Conservation (phyloP, 2,329 filamentous ascomycete genomes). For the Penicillium sp. region DNA sequence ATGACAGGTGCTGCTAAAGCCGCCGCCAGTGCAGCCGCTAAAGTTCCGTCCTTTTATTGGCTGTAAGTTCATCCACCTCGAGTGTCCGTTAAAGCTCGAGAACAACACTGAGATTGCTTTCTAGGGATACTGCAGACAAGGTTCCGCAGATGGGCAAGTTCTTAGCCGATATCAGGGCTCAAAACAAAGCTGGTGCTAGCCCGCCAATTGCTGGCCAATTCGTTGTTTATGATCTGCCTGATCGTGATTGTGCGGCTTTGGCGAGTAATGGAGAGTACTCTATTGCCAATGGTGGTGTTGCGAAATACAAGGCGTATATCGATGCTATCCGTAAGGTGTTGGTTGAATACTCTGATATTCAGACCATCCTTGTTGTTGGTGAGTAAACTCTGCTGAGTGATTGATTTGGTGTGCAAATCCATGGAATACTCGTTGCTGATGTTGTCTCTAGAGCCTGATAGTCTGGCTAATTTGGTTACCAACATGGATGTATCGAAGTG, state of each 20-base stretch:
- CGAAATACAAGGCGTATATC: slow-evolving; percentile 55
- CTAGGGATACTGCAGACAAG: slow-evolving; percentile 48
- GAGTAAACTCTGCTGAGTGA: slow-evolving; percentile 4
- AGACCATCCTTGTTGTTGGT: slow-evolving; percentile 54
- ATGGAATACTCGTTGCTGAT: slow-evolving; percentile 28
- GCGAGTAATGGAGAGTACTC: slow-evolving; percentile 63
- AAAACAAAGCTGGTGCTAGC: slow-evolving; percentile 50
- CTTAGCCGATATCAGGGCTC: slow-evolving; percentile 47
- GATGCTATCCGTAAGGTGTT: slow-evolving; percentile 55
- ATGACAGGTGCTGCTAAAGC: slow-evolving; percentile 56
- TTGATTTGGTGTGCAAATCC: neutral
- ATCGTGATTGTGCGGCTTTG: slow-evolving; percentile 62
- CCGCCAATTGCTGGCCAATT: slow-evolving; percentile 51
- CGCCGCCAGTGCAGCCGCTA: slow-evolving; percentile 48
- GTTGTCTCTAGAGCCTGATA: slow-evolving; percentile 57
- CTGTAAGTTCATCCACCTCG: slow-evolving; percentile 37
- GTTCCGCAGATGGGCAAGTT: slow-evolving; percentile 50
- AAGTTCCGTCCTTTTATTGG: slow-evolving; percentile 54
- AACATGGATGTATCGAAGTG: slow-evolving; percentile 57
- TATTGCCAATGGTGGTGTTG: slow-evolving; percentile 52
- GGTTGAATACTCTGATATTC: slow-evolving; percentile 52
- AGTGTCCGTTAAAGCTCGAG: rapidly evolving
- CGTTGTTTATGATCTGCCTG: slow-evolving; percentile 63
- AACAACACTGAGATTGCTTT: neutral
- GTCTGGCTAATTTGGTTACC: slow-evolving; percentile 61